phyloP scores from a whole-genome alignment of 2,329 filamentous ascomycete species.

The Colletotrichum simmondsii region DNA sequence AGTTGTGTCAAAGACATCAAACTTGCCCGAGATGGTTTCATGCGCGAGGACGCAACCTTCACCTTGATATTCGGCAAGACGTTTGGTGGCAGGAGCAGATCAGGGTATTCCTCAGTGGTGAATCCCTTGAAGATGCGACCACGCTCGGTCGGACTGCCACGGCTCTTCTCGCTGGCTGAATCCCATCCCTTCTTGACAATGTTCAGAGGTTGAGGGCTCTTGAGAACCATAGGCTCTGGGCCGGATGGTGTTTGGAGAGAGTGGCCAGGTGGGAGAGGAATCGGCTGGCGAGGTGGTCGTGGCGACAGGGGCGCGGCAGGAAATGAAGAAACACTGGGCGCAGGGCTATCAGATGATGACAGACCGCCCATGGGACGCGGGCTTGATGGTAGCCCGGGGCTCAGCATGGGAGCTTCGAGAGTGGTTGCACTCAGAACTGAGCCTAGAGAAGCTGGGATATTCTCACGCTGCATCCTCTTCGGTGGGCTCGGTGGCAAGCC shows the following conservation, averaged over 20 bases:
- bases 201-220: conserved; percentile 53
- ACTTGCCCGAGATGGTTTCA: conserved; percentile 90
- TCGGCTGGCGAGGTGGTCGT: conserved; percentile 77
- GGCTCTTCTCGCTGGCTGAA: conserved; percentile 44
- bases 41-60: conserved; percentile 91
- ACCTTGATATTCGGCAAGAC: conserved; percentile 87
- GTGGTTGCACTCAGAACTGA: conserved; percentile 57
- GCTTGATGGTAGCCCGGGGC: conserved; percentile 69
- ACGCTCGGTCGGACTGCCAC: conserved; percentile 54
- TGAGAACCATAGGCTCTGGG: conserved; percentile 44
- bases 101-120: conserved; percentile 86
- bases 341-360: conserved; percentile 7
- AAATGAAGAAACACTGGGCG: conserved; percentile 73
- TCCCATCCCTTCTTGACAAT: conserved; percentile 47
- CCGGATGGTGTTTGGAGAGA: conserved; percentile 66
- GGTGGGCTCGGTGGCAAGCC: conserved; percentile 51
- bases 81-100: conserved; percentile 86
- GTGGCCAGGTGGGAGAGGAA: conserved; percentile 77
- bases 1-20: conserved; percentile 81
- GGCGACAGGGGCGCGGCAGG: conserved; percentile 73
- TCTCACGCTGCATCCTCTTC: conserved; percentile 48
- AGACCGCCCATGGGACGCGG: conserved; percentile 61
- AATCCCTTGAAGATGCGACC: conserved; percentile 79
- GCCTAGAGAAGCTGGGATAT: conserved; percentile 62
- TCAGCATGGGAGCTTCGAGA: conserved; percentile 59